Percentiles rank a stretch among this genome's conserved stretches.
Conservation (phyloP, 768 basidiomycete species). For the Stropharia rugosoannulata region DNA sequence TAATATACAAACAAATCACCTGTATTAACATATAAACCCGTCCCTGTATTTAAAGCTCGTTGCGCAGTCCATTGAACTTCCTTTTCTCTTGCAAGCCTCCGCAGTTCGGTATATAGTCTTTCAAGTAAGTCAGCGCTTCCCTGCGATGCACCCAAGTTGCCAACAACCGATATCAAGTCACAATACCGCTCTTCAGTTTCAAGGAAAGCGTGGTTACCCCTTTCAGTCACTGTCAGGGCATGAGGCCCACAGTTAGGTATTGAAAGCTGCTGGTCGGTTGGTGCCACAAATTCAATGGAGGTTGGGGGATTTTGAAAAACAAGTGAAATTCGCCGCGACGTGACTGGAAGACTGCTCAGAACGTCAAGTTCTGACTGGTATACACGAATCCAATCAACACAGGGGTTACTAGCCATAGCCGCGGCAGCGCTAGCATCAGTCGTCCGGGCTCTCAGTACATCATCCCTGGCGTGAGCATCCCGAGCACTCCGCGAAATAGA, state of each 20-base stretch:
- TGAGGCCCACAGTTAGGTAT: not conserved
- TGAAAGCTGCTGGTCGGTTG: not conserved
- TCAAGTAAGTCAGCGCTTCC: not conserved
- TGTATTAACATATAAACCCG: not conserved
- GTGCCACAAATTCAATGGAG: not conserved
- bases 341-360: not conserved
- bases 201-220: not conserved
- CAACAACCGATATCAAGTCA: not conserved
- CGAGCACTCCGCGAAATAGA: not conserved
- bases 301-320: not conserved
- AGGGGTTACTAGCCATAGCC: too few relatives aligned
- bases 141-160: not conserved
- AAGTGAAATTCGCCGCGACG: not conserved
- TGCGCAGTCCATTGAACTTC: not conserved
- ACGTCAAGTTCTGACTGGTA: not conserved
- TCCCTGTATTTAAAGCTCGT: not conserved
- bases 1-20: not conserved
- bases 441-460: not conserved
- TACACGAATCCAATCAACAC: not conserved
- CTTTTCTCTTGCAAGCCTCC: not conserved
- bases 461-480: not conserved
- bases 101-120: not conserved
- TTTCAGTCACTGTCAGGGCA: not conserved
- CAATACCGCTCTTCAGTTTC: not conserved
- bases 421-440: not conserved